Evolutionary conservation across 345 rosid species (phyloP).

Genomic region (Eucalyptus marginata): DNA sequence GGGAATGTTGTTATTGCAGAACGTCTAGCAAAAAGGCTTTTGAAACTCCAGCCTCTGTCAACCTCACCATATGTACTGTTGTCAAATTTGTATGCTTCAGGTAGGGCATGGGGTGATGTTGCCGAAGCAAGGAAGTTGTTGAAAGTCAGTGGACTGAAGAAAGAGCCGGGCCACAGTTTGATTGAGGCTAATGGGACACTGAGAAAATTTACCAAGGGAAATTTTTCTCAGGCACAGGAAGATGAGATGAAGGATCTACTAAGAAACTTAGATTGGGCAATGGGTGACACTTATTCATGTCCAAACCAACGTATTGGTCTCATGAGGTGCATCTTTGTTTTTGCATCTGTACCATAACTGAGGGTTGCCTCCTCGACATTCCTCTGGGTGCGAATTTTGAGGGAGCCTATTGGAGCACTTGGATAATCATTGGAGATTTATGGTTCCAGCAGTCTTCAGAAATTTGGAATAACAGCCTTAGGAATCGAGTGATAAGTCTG

Average conservation of each 20-base stretch:
- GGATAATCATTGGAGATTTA: neutral
- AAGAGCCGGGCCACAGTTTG: conserved; percentile 45
- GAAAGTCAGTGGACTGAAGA: conserved; percentile 45
- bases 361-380: neutral
- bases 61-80: conserved; percentile 49
- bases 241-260: conserved; percentile 27
- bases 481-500: neutral
- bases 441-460: neutral
- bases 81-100: conserved; percentile 52
- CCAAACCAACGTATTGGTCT: neutral
- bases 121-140: conserved; percentile 44
- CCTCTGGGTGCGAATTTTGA: neutral
- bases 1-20: conserved; percentile 33
- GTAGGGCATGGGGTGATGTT: conserved; percentile 46
- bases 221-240: conserved; percentile 31
- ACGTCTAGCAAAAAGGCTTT: conserved; percentile 26
- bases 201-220: conserved; percentile 30
- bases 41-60: conserved; percentile 25
- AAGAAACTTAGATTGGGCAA: conserved; percentile 9
- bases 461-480: neutral
- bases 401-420: neutral
- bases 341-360: neutral
- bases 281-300: neutral
- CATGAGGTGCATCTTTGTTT: neutral
- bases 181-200: conserved; percentile 31